Evolutionary conservation across 1,139 yeast genomes (phyloP), one percentile per base, ranked within the genome.

Genomic region (Debaryomyces fabryi): DNA sequence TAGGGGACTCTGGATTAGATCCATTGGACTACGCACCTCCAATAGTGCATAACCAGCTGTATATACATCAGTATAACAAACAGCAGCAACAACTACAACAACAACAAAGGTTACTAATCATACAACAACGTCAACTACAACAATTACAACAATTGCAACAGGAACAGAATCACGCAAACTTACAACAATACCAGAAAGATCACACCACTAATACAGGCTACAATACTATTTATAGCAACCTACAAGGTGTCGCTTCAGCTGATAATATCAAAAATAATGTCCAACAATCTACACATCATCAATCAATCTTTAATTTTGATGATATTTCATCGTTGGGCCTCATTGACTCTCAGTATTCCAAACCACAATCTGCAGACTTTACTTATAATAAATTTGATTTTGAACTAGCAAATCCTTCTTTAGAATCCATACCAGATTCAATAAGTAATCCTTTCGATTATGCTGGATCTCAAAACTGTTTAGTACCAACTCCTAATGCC

Each of bases 341-440:
- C 5, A 23, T 37, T n/a, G 48, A 46, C 27, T 41, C 30, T 41
- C 39, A 43, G 16, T 35, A 36, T 13, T 39, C 39, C 6, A 43
- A 43, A 21, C 44, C 47, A 16, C 44, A 24, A 27, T 27, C 45
- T 23, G 37, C 32, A n/a, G 45, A 42, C 16, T 36, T 46, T 34
- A 33, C 40, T 25, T 36, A 41, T 35, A 25, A 36, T 15, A 39
- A 41, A n/a, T 36, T 46, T 37, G 48, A 46, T 27, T 30, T 40
- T 21, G 43, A 40, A 12, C 21, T 42, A 10, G 43, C 38, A 15
- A 42, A 46, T 33, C 40, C 46, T 24, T 46, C 49, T 13, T 16
- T 46, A 8, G 48, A 46, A 13, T 46, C 44, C 13, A 46, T 46
- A 24, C 45, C 48, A 15, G 48, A 46, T 30, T 41, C 48, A 18